Percentiles rank a stretch among this genome's conserved stretches.
Evolutionary conservation across 805 yeast species (phyloP).

Genomic region (Sugiyamaella chiloensis): DNA sequence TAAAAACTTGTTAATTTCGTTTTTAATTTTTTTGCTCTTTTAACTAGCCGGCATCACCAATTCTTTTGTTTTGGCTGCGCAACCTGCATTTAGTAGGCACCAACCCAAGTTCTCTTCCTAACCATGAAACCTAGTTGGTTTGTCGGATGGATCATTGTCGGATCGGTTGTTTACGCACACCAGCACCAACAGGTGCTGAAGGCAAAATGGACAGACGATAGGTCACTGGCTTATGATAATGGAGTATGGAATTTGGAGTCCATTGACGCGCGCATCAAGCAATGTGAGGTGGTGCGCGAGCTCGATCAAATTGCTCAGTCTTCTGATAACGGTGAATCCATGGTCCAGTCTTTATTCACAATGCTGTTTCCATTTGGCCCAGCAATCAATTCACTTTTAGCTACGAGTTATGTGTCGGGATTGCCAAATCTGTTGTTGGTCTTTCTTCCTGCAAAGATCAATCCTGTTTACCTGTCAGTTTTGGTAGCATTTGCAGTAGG

Average conservation of each 20-base stretch:
- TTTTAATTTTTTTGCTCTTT: too few relatives aligned
- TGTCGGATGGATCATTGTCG: neutral
- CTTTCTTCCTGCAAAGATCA: conserved; percentile 50
- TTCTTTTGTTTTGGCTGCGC: too few relatives aligned
- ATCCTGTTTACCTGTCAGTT: conserved; percentile 48
- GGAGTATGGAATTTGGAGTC: conserved; percentile 44
- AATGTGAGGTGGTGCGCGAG: conserved; percentile 35
- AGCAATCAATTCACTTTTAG: conserved; percentile 58
- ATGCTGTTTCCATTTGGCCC: conserved; percentile 44
- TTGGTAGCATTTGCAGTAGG: conserved; percentile 74
- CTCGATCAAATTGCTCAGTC: conserved; percentile 32
- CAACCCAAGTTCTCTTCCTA: neutral
- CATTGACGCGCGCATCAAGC: conserved; percentile 23
- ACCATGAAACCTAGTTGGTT: neutral
- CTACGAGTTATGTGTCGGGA: conserved; percentile 61
- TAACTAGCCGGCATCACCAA: too few relatives aligned
- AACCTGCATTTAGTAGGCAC: neutral
- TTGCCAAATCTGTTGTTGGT: conserved; percentile 59
- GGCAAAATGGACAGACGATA: conserved; percentile 1
- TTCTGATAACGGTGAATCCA: conserved; percentile 27
- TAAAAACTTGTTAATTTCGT: too few relatives aligned
- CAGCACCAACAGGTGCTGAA: conserved; percentile 7
- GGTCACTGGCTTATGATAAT: conserved; percentile 35
- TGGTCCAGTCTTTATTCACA: conserved; percentile 41
- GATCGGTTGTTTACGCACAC: neutral